A percentile compares a stretch with the other conserved stretches of the same genome.
Evolutionary conservation across 2,329 filamentous ascomycete species (phyloP).

Genomic region (Epichloe amarillans): DNA sequence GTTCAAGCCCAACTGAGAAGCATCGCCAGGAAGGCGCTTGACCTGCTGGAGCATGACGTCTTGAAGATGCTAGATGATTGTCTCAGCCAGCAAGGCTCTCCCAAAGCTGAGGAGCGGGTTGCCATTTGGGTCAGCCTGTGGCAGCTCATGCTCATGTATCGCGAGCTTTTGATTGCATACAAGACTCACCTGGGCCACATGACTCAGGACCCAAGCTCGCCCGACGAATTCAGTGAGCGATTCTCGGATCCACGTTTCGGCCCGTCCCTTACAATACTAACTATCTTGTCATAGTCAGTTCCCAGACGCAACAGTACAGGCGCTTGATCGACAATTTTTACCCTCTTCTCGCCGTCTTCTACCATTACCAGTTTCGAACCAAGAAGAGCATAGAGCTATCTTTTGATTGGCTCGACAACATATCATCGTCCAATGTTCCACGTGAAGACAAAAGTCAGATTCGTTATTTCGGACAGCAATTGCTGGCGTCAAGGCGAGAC

Average conservation of each 20-base stretch:
- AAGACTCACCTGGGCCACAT: slow-evolving; percentile 16
- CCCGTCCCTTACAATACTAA: not conserved
- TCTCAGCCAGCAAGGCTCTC: slow-evolving; percentile 24
- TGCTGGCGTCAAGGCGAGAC: slow-evolving; percentile 21
- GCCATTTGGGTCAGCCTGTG: slow-evolving; percentile 36
- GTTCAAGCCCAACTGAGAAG: slow-evolving; percentile 27
- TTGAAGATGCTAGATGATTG: slow-evolving; percentile 27
- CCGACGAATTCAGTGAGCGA: slow-evolving; percentile 7
- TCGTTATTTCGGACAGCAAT: slow-evolving; percentile 15
- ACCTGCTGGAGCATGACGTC: slow-evolving; percentile 25
- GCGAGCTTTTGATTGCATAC: slow-evolving; percentile 24
- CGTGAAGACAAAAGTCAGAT: slow-evolving; percentile 16
- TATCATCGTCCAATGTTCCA: slow-evolving; percentile 13
- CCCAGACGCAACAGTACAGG: slow-evolving; percentile 12
- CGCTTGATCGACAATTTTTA: slow-evolving; percentile 22
- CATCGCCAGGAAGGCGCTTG: slow-evolving; percentile 25
- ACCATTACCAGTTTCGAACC: slow-evolving; percentile 27
- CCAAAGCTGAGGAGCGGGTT: slow-evolving; percentile 25
- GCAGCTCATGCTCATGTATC: slow-evolving; percentile 36
- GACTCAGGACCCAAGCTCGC: slow-evolving; percentile 11
- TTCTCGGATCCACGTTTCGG: not conserved
- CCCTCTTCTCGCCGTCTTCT: slow-evolving; percentile 25
- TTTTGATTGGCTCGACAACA: slow-evolving; percentile 23
- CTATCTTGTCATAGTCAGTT: slow-evolving; percentile 6
- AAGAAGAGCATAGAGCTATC: slow-evolving; percentile 27